Percentiles rank a stretch among this genome's conserved stretches.
phyloP scores from a whole-genome alignment of 305 asterid genomes.

The Petunia hybrid region DNA sequence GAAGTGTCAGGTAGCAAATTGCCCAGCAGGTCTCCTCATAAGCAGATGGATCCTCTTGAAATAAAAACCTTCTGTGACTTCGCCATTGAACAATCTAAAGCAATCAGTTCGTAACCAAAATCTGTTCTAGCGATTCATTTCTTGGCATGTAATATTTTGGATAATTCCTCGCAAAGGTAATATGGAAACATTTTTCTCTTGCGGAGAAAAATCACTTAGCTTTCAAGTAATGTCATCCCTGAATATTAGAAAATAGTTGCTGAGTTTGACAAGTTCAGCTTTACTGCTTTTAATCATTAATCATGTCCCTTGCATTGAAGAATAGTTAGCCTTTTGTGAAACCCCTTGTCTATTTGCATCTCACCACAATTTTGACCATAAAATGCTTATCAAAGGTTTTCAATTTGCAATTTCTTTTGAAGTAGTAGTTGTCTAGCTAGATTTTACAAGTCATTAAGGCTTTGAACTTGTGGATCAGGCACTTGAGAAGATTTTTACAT shows the following conservation, averaged over 20 bases:
- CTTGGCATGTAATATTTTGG: constrained; percentile 6
- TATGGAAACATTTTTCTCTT: constrained; percentile 14
- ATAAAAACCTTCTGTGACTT: not conserved
- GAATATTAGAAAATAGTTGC: not conserved
- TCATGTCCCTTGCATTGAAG: no score
- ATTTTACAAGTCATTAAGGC: not conserved
- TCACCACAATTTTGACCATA: not conserved
- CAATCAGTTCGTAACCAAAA: not conserved
- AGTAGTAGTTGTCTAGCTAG: constrained; percentile 3
- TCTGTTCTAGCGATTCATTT: not conserved
- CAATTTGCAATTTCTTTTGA: not conserved
- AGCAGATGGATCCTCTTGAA: not conserved
- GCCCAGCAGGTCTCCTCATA: not conserved
- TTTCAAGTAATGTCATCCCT: not conserved
- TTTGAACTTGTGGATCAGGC: not conserved
- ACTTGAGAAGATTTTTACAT: not conserved
- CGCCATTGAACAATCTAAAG: constrained; percentile 8
- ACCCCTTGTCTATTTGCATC: not conserved
- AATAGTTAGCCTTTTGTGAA: not conserved
- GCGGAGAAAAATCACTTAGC: not conserved
- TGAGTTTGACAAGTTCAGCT: not conserved
- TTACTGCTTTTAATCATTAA: constrained; percentile 2
- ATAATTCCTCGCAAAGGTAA: not conserved
- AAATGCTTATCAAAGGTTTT: not conserved
- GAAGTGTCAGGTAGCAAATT: not conserved